Evolutionary conservation across 23 red algal species (phyloP).

Genomic region (Chondrus crispus): DNA sequence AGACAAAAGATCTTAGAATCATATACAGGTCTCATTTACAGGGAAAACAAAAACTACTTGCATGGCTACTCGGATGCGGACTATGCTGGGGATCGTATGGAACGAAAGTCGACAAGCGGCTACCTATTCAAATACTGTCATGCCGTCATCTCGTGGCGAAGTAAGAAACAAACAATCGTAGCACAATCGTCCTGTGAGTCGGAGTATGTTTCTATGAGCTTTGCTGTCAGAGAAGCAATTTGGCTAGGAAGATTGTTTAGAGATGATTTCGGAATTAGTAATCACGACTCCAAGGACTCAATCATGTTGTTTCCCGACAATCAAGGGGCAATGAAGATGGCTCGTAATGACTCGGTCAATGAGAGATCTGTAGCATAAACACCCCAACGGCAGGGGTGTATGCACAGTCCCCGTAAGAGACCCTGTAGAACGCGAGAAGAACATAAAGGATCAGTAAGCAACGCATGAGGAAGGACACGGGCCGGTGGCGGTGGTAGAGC

Average conservation of each 20-base stretch:
- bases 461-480: no score
- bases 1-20: neutral
- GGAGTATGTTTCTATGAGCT: neutral
- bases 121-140: neutral
- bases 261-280: no score
- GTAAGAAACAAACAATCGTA: neutral
- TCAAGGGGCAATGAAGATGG: slow-evolving; percentile 1
- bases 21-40: no score
- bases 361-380: no score
- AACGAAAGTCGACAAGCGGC: slow-evolving; percentile 4
- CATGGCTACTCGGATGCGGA: neutral
- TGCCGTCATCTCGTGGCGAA: neutral
- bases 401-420: no score
- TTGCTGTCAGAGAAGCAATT: neutral
- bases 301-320: neutral
- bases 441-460: no score
- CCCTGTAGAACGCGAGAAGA: no score
- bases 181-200: neutral
- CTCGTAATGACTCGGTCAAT: neutral
- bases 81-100: neutral
- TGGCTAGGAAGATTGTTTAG: no score
- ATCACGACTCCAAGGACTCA: no score
- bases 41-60: neutral
- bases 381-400: no score
- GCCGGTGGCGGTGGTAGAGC: no score